A percentile compares a stretch with the other conserved stretches of the same genome.
Conservation (phyloP, 2,329 filamentous ascomycete species). For the Rutstroemia sp. region DNA sequence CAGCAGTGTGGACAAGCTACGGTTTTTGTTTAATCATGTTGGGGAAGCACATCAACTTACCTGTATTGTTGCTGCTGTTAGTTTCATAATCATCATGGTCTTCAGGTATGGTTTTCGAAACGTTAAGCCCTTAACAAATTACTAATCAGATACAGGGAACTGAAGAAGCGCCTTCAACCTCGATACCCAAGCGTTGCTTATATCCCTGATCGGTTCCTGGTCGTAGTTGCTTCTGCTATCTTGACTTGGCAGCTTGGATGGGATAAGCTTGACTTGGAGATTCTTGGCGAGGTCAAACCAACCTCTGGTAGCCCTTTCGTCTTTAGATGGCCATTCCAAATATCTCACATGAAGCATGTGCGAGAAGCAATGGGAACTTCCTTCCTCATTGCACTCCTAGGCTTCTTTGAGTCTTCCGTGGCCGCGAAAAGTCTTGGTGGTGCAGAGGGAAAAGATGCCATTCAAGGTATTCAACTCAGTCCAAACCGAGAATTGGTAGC, state of each 20-base stretch:
- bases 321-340: slow-evolving; percentile 79
- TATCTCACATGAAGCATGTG: slow-evolving; percentile 71
- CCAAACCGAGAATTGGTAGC: slow-evolving; percentile 91
- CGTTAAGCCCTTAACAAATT: neutral
- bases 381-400: slow-evolving; percentile 86
- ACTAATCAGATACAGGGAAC: slow-evolving; percentile 46
- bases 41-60: slow-evolving; percentile 66
- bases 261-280: slow-evolving; percentile 71
- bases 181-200: slow-evolving; percentile 77
- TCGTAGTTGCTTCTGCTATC: slow-evolving; percentile 78
- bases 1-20: slow-evolving; percentile 77
- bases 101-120: slow-evolving; percentile 51
- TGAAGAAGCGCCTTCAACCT: slow-evolving; percentile 75
- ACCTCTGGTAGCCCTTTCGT: slow-evolving; percentile 64
- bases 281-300: slow-evolving; percentile 76
- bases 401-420: slow-evolving; percentile 98
- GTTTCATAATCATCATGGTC: slow-evolving; percentile 86
- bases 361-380: slow-evolving; percentile 82
- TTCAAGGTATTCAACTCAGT: slow-evolving; percentile 76
- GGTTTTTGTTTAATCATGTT: slow-evolving; percentile 67
- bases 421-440: slow-evolving; percentile 82
- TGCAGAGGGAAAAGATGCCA: slow-evolving; percentile 50
- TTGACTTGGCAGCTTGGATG: slow-evolving; percentile 71
- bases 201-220: slow-evolving; percentile 82
- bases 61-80: slow-evolving; percentile 65